A percentile compares a stretch with the other conserved stretches of the same genome.
Conservation (phyloP, 192 early-diverging fungal species). For the Coemansia sp. region DNA sequence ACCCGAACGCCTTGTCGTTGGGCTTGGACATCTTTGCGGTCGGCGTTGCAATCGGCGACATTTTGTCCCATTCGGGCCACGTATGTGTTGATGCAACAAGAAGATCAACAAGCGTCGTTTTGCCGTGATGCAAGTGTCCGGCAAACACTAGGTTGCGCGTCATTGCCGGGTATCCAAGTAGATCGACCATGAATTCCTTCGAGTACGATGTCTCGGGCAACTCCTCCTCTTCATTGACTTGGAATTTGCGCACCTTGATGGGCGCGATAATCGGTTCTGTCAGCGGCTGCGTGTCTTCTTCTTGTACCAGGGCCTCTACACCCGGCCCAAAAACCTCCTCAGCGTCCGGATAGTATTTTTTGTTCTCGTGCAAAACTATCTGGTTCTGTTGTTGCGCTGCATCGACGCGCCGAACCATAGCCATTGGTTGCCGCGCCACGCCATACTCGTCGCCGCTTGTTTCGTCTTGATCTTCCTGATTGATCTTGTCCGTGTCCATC, state of each 20-base stretch:
- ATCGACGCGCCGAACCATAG: slow-evolving; percentile 37
- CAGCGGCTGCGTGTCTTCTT: slow-evolving; percentile 96
- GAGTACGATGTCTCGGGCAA: slow-evolving; percentile 81
- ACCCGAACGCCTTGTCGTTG: slow-evolving; percentile 34
- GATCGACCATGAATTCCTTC: slow-evolving; percentile 89
- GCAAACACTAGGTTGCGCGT: slow-evolving; percentile 88
- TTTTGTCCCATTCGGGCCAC: slow-evolving; percentile 56
- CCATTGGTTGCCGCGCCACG: slow-evolving; percentile 14
- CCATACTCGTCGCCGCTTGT: slow-evolving; percentile 16
- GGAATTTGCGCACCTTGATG: slow-evolving; percentile 81
- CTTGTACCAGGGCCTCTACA: slow-evolving; percentile 94
- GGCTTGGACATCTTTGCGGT: slow-evolving; percentile 33
- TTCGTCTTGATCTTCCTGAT: slow-evolving; percentile 28
- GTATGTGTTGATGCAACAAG: slow-evolving; percentile 88
- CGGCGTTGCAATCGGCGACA: slow-evolving; percentile 35
- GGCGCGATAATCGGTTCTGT: slow-evolving; percentile 94
- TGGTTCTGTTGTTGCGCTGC: slow-evolving; percentile 54
- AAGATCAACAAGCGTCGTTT: slow-evolving; percentile 91
- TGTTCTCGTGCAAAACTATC: slow-evolving; percentile 96
- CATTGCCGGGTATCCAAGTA: slow-evolving; percentile 76
- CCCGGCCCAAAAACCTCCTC: slow-evolving; percentile 93
- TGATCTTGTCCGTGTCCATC: slow-evolving; percentile 7
- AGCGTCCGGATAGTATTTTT: slow-evolving; percentile 97
- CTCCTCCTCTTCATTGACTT: slow-evolving; percentile 74
- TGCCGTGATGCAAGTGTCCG: slow-evolving; percentile 97